These are phyloP conservation scores for Plasmopara halstedii DNA, from an alignment of 352 stramenopile species.

Conservation along the genomic window DNA sequence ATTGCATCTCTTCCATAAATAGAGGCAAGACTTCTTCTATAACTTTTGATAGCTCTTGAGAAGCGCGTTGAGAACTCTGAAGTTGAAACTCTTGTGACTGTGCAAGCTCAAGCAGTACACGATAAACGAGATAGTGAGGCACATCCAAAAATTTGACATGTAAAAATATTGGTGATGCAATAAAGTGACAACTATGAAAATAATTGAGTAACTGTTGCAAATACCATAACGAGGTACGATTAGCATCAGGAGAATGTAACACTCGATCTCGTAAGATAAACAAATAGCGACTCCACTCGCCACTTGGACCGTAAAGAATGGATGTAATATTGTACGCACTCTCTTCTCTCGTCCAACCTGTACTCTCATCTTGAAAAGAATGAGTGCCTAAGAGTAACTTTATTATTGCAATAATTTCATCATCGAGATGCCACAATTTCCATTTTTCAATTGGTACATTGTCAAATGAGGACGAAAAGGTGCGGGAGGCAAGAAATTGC, in stretches of 20 bases:
- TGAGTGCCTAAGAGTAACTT: constrained; percentile 12
- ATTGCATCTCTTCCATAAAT: constrained; percentile 32
- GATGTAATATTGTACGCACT: neutral
- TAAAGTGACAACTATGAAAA: constrained; percentile 9
- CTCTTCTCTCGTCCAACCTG: neutral
- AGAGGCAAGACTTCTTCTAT: constrained; percentile 35
- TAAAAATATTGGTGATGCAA: neutral
- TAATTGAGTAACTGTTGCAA: constrained; percentile 31
- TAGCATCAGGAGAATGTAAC: constrained; percentile 27
- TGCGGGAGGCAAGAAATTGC: constrained; percentile 25
- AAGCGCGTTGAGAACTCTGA: constrained; percentile 15
- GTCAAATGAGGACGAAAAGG: constrained; percentile 45
- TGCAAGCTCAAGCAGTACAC: constrained; percentile 41
- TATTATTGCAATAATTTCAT: constrained; percentile 27
- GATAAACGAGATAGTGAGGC: constrained; percentile 37
- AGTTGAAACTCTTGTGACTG: constrained; percentile 48
- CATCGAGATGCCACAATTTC: constrained; percentile 37
- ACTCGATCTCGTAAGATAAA: constrained; percentile 48
- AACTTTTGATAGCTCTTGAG: constrained; percentile 26
- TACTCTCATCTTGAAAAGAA: neutral
- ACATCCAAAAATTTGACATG: neutral
- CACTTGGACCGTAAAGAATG: constrained; percentile 22
- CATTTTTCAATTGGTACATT: constrained; percentile 39
- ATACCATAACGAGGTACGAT: constrained; percentile 21
- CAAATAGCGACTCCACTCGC: constrained; percentile 53